phyloP scores from a whole-genome alignment of 805 yeast species.

The Candida verbasci region DNA sequence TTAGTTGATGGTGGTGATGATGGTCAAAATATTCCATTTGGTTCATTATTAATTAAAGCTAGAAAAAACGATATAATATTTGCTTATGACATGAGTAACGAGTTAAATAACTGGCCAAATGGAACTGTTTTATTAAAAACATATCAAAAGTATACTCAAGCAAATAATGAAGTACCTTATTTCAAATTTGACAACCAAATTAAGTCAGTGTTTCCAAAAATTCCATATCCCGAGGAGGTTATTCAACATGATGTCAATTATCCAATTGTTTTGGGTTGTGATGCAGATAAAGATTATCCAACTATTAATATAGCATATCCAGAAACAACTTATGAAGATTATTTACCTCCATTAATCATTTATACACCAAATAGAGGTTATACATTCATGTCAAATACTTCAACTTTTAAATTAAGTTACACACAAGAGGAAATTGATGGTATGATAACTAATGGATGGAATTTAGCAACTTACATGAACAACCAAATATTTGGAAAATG shows the following conservation, averaged over 20 bases:
- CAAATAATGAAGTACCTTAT: conserved; percentile 10
- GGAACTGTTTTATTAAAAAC: conserved; percentile 48
- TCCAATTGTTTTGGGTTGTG: conserved; percentile 43
- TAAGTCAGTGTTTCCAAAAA: conserved; percentile 29
- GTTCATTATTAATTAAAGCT: conserved; percentile 34
- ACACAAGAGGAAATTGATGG: conserved; percentile 35
- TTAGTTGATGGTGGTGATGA: conserved; percentile 48
- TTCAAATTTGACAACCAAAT: conserved; percentile 8
- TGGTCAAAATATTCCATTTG: conserved; percentile 46
- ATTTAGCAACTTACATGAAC: conserved; percentile 44
- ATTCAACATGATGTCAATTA: conserved; percentile 14
- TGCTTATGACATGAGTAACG: conserved; percentile 48
- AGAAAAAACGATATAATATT: conserved; percentile 36
- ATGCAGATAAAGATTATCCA: conserved; percentile 25
- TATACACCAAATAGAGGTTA: conserved; percentile 45
- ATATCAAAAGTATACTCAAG: conserved; percentile 26
- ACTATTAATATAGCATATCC: background rate
- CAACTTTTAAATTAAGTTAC: conserved; percentile 56
- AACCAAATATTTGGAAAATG: conserved; percentile 44
- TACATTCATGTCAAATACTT: conserved; percentile 46
- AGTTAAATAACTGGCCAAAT: conserved; percentile 51
- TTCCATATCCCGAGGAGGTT: conserved; percentile 27
- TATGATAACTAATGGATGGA: conserved; percentile 51
- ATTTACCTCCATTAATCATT: conserved; percentile 50
- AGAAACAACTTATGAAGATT: conserved; percentile 8